Evolutionary conservation across 108 stramenopile species (phyloP), one percentile per base, ranked within the genome.

Genomic region (Mayamaea pseudoterrestris): DNA sequence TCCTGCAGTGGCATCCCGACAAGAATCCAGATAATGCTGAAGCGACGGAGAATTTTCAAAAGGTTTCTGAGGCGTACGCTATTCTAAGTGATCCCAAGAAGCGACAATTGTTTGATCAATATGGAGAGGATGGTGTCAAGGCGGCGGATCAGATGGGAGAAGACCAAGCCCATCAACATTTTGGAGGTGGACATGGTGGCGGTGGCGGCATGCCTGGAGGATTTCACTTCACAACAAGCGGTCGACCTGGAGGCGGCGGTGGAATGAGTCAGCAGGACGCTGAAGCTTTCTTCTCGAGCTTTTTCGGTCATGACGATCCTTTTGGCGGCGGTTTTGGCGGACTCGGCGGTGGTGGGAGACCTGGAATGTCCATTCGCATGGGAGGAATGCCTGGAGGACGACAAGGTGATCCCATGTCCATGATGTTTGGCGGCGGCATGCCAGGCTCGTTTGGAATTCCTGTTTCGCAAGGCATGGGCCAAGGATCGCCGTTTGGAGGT

Each of bases 41-140:
- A 56, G 88, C 88, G 5, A 90, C 88, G 0, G 65, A 74, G 32
- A 90, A 90, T 41, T 90, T 90, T 51, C 88, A 90, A 61, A 90
- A 90, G 41, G 77, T 90, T 2, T 72, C 69, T 20, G 88, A 90
- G 51, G 88, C 88, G 0, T 90, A 80, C 56, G 83, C 88, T 5
- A 66, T 68, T 21, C 51, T 90, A 1, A 78, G 78, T 1, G 88
- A 90, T 44, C 44, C 65, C 11, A 80, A 84, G 58, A 90, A 90
- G 41, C 60, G 88, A 63, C 60, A 83, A 63, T 66, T 90, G 35
- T 90, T 84, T 44, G 88, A 90, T 69, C 66, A 65, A 35, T 90
- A 90, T 54, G 88, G 88, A 4, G 53, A 58, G 29, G 88, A 84
- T 14, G 88, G 73, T 21, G 83, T 65, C 0, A 63, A 76, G 17